Conservation (phyloP, 2,329 filamentous ascomycete genomes). For the Simplicillium aogashimaense region DNA sequence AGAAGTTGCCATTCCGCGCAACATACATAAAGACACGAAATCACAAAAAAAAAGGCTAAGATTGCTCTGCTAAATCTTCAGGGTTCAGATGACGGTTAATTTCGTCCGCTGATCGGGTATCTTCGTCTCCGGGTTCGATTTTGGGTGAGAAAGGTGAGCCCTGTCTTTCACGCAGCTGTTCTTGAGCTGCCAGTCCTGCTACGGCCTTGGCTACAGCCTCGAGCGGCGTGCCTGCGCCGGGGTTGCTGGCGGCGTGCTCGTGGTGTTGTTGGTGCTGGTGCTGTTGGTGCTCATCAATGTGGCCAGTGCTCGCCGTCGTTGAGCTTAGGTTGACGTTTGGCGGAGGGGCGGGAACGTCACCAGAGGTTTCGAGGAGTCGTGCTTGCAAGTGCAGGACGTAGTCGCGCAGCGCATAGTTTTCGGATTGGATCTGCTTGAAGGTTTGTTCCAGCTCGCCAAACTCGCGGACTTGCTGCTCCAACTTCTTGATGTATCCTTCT, state of each 20-base stretch:
- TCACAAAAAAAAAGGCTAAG: slow-evolving; percentile 2
- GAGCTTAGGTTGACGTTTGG: slow-evolving; percentile 60
- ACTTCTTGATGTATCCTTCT: slow-evolving; percentile 94
- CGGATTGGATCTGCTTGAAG: slow-evolving; percentile 71
- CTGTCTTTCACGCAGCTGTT: slow-evolving; percentile 25
- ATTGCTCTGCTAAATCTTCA: slow-evolving; percentile 16
- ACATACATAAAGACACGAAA: slow-evolving; percentile 6
- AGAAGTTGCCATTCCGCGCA: background rate
- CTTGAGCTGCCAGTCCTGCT: slow-evolving; percentile 30
- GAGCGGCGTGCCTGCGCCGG: slow-evolving; percentile 26
- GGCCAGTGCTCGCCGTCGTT: slow-evolving; percentile 11
- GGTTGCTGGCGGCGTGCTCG: slow-evolving; percentile 13
- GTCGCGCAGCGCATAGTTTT: slow-evolving; percentile 85
- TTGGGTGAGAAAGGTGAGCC: slow-evolving; percentile 24
- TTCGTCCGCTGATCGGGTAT: slow-evolving; percentile 38
- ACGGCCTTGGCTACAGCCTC: slow-evolving; percentile 42
- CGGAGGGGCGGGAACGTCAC: slow-evolving; percentile 77
- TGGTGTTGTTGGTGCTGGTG: slow-evolving; percentile 6
- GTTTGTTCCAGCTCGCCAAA: slow-evolving; percentile 64
- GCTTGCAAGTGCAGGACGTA: slow-evolving; percentile 89
- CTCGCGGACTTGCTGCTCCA: slow-evolving; percentile 87
- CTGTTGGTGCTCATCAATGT: slow-evolving; percentile 1
- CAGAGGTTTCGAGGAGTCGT: slow-evolving; percentile 70
- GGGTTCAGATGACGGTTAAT: slow-evolving; percentile 43
- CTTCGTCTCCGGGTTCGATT: slow-evolving; percentile 27